phyloP scores from a whole-genome alignment of 352 stramenopile genomes.

The Pythium rishiriense region DNA sequence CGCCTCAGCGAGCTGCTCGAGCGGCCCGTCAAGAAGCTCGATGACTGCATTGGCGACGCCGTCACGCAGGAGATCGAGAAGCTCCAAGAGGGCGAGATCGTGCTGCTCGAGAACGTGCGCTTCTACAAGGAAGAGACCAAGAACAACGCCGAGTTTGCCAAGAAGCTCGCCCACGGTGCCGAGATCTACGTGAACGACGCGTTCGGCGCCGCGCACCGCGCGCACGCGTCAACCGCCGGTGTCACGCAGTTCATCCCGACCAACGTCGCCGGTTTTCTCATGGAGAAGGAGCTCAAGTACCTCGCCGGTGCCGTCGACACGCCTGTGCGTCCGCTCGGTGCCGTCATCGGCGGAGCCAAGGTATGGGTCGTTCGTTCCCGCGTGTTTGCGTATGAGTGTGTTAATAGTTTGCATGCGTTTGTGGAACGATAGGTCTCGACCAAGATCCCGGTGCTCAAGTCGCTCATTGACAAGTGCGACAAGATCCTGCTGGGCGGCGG shows the following conservation, averaged over 20 bases:
- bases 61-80: constrained; percentile 80
- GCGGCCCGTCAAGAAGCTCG: constrained; percentile 90
- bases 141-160: constrained; percentile 94
- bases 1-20: constrained; percentile 94
- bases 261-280: constrained; percentile 94
- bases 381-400: not conserved
- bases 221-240: constrained; percentile 97
- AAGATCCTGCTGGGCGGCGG: constrained; percentile 96
- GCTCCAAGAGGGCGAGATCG: constrained; percentile 91
- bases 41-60: constrained; percentile 94
- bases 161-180: constrained; percentile 92
- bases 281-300: constrained; percentile 99
- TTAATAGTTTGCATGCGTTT: not conserved
- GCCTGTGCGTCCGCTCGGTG: constrained; percentile 91
- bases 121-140: constrained; percentile 99
- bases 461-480: constrained; percentile 94
- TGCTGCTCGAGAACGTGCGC: constrained; percentile 93
- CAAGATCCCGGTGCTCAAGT: constrained; percentile 97
- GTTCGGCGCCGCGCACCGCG: constrained; percentile 97
- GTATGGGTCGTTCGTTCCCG: constrained; percentile 53
- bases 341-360: constrained; percentile 96
- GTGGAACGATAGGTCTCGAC: constrained; percentile 51
- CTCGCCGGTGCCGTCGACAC: constrained; percentile 87
- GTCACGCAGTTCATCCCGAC: constrained; percentile 95
- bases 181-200: constrained; percentile 98